A percentile compares a stretch with the other conserved stretches of the same genome.
Conservation (phyloP, 2,329 filamentous ascomycete species). For the Aureobasidium mangrovei region DNA sequence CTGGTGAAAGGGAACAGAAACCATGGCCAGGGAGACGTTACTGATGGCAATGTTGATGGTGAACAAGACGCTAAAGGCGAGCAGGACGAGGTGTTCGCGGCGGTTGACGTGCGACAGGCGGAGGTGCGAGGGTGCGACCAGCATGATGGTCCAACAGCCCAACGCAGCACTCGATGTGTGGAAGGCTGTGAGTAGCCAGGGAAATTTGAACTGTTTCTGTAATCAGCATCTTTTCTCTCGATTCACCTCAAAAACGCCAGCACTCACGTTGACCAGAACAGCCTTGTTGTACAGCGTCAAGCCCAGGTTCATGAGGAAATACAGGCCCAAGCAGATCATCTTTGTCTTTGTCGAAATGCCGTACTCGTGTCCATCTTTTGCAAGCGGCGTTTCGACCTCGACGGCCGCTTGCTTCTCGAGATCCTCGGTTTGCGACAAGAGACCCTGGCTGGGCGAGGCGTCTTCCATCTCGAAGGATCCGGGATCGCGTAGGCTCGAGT, state of each 20-base stretch:
- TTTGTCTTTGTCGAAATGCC: constrained; percentile 11
- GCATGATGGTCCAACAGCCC: constrained; percentile 47
- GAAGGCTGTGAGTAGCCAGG: constrained; percentile 53
- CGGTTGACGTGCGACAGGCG: constrained; percentile 43
- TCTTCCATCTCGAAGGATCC: constrained; percentile 8
- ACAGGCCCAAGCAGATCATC: constrained; percentile 21
- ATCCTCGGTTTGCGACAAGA: constrained; percentile 4
- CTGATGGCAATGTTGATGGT: constrained; percentile 56
- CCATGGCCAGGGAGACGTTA: constrained; percentile 50
- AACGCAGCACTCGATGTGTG: constrained; percentile 49
- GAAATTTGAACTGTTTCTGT: constrained; percentile 44
- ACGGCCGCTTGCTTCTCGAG: background rate
- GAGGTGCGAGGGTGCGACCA: constrained; percentile 32
- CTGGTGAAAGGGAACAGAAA: constrained; percentile 57
- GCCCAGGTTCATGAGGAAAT: constrained; percentile 43
- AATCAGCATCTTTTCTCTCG: background rate
- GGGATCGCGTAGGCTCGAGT: background rate
- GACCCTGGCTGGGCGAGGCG: background rate
- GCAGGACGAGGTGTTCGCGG: constrained; percentile 45
- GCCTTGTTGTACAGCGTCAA: constrained; percentile 54
- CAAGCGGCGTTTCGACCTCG: background rate
- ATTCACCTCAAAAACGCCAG: background rate
- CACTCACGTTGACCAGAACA: constrained; percentile 26
- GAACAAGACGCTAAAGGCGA: constrained; percentile 52
- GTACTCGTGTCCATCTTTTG: constrained; percentile 11